Base-by-base conservation (phyloP, 2,329 filamentous ascomycete species). In the Thielaviopsis ethacetica region DNA sequence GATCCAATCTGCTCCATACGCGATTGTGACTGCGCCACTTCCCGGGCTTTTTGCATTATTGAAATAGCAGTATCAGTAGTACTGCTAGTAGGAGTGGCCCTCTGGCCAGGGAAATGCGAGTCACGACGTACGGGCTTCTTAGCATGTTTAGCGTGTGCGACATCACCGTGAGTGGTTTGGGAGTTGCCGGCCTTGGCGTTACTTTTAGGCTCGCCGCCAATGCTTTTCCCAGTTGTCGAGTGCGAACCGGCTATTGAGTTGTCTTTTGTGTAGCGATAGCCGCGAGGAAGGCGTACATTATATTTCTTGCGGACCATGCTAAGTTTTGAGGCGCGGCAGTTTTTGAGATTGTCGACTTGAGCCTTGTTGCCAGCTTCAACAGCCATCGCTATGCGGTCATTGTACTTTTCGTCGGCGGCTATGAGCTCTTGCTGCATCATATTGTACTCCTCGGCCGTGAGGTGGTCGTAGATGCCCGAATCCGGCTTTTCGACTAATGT, bases 281-380 rank as follows among this genome's bases (percentile, higher is more conserved):
- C 27, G 7, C 51, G 52, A 12, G 24, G 73, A 15, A 82, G 70
- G 1, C 73, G 72, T 34, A 82, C 77, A n/a, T 79, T 79, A 61
- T 76, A 81, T 61, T 75, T 80, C 65, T 79, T 81, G 13, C 79
- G 73, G 2, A 79, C 76, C n/a, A 72, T 72, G 57, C 76, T 80
- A 65, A 80, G 77, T 59, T 78, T 79, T 2, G 77, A 80, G 51
- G 75, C 75, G 63, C 77, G 79, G 2, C 73, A 73, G 62, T 81
- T 81, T 49, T 74, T 74, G 1, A 81, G 63, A 10, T 69, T 73
- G 0, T 72, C 70, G 0, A 80, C 56, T 53, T 62, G 61, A 63
- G 69, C 55, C 65, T 68, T 62, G 6, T 60, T 49, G 12, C 41
- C 51, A 34, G 21, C 26, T 21, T 17, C 21, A 1, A 34, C 5